phyloP scores from a whole-genome alignment of 768 basidiomycete species.

The Suillus fuscotomentosus region DNA sequence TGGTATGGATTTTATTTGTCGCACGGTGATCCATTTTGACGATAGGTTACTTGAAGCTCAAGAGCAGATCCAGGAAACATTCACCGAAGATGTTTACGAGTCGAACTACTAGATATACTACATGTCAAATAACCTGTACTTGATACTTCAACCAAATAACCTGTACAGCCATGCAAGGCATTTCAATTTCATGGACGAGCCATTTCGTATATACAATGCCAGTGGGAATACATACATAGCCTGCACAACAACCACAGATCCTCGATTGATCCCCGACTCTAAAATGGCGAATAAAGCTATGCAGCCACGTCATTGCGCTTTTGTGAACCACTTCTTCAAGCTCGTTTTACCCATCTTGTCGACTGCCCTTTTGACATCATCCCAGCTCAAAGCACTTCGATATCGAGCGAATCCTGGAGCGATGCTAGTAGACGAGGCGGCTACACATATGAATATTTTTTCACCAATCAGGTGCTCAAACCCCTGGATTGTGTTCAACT shows the following conservation, averaged over 20 bases:
- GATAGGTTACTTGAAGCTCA: neutral
- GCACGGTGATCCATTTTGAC: neutral
- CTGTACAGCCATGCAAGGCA: neutral
- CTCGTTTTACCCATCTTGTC: slow-evolving; percentile 66
- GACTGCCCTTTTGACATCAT: slow-evolving; percentile 66
- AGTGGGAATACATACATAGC: neutral
- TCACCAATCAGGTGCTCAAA: slow-evolving; percentile 67
- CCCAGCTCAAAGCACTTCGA: slow-evolving; percentile 60
- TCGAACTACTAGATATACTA: neutral
- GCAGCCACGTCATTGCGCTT: slow-evolving; percentile 34
- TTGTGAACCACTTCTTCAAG: slow-evolving; percentile 77
- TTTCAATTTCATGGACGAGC: neutral
- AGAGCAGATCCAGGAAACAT: neutral
- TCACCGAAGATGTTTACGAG: slow-evolving; percentile 3
- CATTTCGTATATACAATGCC: neutral
- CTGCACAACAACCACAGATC: neutral
- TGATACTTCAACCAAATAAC: neutral
- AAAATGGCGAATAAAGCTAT: neutral
- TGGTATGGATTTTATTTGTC: neutral
- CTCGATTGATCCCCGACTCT: neutral
- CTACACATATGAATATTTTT: slow-evolving; percentile 54
- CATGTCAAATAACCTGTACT: neutral
- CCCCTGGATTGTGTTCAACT: slow-evolving; percentile 46
- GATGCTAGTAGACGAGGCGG: slow-evolving; percentile 45
- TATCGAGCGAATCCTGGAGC: slow-evolving; percentile 76